These are phyloP conservation scores for Salix purpurea DNA, from an alignment of 345 rosid genomes.

Conservation along the genomic window DNA sequence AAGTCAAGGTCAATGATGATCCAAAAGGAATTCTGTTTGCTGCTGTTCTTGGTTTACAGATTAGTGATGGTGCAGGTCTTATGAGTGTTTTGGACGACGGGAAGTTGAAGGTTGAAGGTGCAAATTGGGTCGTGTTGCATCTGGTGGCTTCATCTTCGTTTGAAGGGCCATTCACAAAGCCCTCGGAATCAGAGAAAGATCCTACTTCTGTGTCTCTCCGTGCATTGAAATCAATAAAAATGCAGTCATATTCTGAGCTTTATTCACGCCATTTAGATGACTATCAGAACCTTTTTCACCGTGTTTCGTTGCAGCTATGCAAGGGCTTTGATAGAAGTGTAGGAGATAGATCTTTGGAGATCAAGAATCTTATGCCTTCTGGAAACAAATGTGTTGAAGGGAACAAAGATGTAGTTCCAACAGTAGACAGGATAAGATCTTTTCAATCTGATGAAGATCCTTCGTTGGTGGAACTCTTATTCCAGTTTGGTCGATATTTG, in stretches of 20 bases:
- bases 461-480: constrained; percentile 69
- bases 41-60: constrained; percentile 61
- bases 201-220: constrained; percentile 45
- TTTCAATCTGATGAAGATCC: constrained; percentile 82
- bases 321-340: constrained; percentile 29
- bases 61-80: constrained; percentile 49
- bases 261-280: not conserved
- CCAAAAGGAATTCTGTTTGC: constrained; percentile 70
- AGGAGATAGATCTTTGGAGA: constrained; percentile 5
- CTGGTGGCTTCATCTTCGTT: constrained; percentile 72
- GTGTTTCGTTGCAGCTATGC: constrained; percentile 62
- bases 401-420: constrained; percentile 33
- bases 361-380: constrained; percentile 15
- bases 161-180: constrained; percentile 68
- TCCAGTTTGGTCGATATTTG: constrained; percentile 85
- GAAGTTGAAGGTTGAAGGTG: constrained; percentile 64
- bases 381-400: not conserved
- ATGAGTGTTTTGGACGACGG: constrained; percentile 46
- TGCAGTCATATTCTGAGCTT: constrained; percentile 50
- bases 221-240: constrained; percentile 41
- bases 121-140: constrained; percentile 68
- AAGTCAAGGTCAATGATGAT: constrained; percentile 29
- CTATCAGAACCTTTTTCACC: constrained; percentile 22
- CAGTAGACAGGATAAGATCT: constrained; percentile 68
- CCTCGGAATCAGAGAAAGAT: constrained; percentile 66